Percentiles rank a stretch among this genome's conserved stretches.
phyloP scores from a whole-genome alignment of 2,329 filamentous ascomycete species.

The Calonectria montana region DNA sequence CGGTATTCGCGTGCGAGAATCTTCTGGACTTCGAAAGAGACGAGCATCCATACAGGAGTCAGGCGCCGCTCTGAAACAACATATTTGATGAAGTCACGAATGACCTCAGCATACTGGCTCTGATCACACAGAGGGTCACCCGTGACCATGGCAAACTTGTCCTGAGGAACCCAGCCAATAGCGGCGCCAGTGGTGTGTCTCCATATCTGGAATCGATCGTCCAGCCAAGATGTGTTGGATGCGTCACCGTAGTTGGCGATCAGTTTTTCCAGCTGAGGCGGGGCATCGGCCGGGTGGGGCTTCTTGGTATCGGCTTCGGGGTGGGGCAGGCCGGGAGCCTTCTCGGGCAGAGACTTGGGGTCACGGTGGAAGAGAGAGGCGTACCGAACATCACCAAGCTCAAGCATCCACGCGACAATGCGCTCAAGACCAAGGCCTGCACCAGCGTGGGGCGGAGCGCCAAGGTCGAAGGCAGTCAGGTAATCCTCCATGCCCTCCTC shows the following conservation, averaged over 20 bases:
- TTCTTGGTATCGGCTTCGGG: slow-evolving; percentile 83
- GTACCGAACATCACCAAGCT: slow-evolving; percentile 89
- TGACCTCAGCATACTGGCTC: slow-evolving; percentile 79
- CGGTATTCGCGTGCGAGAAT: slow-evolving; percentile 83
- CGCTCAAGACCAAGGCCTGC: slow-evolving; percentile 92
- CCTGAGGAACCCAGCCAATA: slow-evolving; percentile 82
- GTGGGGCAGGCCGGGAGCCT: slow-evolving; percentile 76
- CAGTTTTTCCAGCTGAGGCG: slow-evolving; percentile 84
- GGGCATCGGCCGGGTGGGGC: slow-evolving; percentile 59
- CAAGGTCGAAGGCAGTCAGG: slow-evolving; percentile 87
- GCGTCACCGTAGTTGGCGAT: slow-evolving; percentile 97
- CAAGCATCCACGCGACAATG: slow-evolving; percentile 85
- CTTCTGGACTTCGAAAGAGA: slow-evolving; percentile 81
- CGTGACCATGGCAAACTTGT: slow-evolving; percentile 83
- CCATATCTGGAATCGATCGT: slow-evolving; percentile 90
- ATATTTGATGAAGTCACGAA: slow-evolving; percentile 79
- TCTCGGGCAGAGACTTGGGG: slow-evolving; percentile 84
- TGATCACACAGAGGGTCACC: slow-evolving; percentile 88
- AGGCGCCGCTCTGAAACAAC: slow-evolving; percentile 76
- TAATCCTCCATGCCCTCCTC: slow-evolving; percentile 92
- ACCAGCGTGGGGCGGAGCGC: slow-evolving; percentile 88
- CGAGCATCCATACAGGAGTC: slow-evolving; percentile 90
- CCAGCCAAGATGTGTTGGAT: slow-evolving; percentile 93
- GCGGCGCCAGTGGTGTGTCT: slow-evolving; percentile 87
- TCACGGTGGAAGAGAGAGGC: slow-evolving; percentile 90